phyloP scores from a whole-genome alignment of 352 stramenopile genomes.

The Phytopythium delawarense region DNA sequence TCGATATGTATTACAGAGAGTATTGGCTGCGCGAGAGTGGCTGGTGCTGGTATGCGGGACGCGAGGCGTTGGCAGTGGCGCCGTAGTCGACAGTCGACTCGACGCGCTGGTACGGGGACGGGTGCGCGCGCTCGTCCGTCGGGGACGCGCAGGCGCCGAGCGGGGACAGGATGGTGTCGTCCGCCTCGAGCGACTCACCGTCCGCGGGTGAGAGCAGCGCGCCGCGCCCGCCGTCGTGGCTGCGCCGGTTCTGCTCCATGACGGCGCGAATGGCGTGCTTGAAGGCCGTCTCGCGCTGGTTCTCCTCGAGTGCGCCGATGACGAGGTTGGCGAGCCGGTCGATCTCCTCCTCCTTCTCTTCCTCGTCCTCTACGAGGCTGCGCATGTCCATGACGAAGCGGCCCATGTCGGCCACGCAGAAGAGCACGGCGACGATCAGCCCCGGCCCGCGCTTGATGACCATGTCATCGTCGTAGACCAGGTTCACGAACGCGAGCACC shows the following conservation, averaged over 20 bases:
- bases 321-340: constrained; percentile 33
- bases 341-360: constrained; percentile 38
- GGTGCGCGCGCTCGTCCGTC: neutral
- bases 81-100: neutral
- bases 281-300: constrained; percentile 23
- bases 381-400: constrained; percentile 55
- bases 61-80: neutral
- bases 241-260: constrained; percentile 19
- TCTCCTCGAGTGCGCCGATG: constrained; percentile 23
- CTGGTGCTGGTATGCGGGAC: neutral
- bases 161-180: neutral
- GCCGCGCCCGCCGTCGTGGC: neutral
- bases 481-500: constrained; percentile 33
- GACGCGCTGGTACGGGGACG: neutral
- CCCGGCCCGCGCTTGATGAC: constrained; percentile 42
- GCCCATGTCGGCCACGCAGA: constrained; percentile 45
- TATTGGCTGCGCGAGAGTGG: constrained; percentile 1
- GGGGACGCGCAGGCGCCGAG: neutral
- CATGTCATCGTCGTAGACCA: constrained; percentile 53
- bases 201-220: constrained; percentile 8
- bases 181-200: neutral
- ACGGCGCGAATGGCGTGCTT: constrained; percentile 30
- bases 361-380: constrained; percentile 46
- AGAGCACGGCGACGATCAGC: constrained; percentile 44
- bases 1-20: neutral